These are phyloP conservation scores for Kalanchoe fedtschenkoi DNA, from an alignment of 164 flowering plant species.

Conservation along the genomic window DNA sequence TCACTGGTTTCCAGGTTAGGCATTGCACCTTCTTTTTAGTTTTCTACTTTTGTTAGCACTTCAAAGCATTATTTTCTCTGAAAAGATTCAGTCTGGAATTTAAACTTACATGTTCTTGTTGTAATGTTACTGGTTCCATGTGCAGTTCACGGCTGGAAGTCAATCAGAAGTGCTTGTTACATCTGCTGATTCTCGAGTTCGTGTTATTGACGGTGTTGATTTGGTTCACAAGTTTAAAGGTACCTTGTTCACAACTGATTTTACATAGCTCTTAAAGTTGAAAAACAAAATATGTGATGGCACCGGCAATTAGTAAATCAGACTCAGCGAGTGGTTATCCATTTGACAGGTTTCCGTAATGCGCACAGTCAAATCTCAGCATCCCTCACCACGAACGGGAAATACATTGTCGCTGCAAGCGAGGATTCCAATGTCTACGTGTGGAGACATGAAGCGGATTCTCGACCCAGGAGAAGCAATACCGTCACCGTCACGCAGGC, in stretches of 20 bases:
- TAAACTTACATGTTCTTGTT: background rate
- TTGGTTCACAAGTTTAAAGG: slow-evolving; percentile 92
- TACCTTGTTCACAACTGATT: too few species aligned
- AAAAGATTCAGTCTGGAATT: background rate
- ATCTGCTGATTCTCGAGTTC: slow-evolving; percentile 88
- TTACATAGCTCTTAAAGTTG: too few species aligned
- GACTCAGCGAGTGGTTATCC: background rate
- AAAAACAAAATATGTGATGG: background rate
- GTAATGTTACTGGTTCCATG: background rate
- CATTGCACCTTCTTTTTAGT: background rate
- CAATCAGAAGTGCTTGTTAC: slow-evolving; percentile 87
- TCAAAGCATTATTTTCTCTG: too few species aligned
- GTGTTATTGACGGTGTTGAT: slow-evolving; percentile 78
- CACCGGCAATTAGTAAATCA: background rate
- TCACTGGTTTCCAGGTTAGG: slow-evolving; percentile 93
- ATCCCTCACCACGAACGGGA: slow-evolving; percentile 68
- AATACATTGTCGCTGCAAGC: slow-evolving; percentile 81
- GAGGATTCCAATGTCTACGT: slow-evolving; percentile 90
- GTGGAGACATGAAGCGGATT: slow-evolving; percentile 77
- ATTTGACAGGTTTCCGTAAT: slow-evolving; percentile 75
- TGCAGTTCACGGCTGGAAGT: slow-evolving; percentile 90
- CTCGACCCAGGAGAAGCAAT: slow-evolving; percentile 67
- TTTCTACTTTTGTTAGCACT: too few species aligned
- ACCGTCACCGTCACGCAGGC: slow-evolving; percentile 59
- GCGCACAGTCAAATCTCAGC: slow-evolving; percentile 93